Evolutionary conservation across 176 grass and related monocot species (phyloP), one percentile per base, ranked within the genome.

Genomic region (Saccharum officinarum): DNA sequence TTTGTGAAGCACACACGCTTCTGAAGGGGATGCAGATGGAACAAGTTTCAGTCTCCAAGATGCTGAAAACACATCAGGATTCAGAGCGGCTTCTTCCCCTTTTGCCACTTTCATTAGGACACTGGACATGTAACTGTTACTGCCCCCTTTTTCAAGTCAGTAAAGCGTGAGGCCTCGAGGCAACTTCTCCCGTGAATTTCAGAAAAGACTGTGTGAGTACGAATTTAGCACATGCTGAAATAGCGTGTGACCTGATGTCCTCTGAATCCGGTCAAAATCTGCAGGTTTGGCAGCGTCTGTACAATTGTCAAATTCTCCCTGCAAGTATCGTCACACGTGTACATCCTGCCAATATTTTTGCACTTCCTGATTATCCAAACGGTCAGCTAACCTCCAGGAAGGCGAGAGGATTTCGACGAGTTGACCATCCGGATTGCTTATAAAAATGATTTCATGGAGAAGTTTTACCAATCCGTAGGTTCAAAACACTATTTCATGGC

Each of bases 241-340:
- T 50, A 30, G 44, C 14, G 71, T 1, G 67, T 13, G 42, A 65
- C 57, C 64, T 42, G n/a, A 61, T 34, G 62, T 86, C 57, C 79
- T 57, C 74, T 83, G 88, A 78, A 90, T 42, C 79, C 5, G 26
- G 37, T 60, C 79, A 8, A 44, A 46, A 57, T 65, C 68, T 67
- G 25, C 20, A 72, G 15, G 25, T 82, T 73, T 78, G 73, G 78
- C 65, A 26, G 59, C 55, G n/a, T 37, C 66, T 22, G 18, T 47
- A 3, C 45, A 25, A 18, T 54, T 45, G 88, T 39, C 69, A 67
- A 86, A n/a, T 73, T 40, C 63, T 25, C 37, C 83, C 73, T 82
- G 44, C 25, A 39, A 25, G 14, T 18, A 36, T 66, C 46, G 83
- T 41, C 78, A 86, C 88, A 89, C 42, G 79, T 90, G 83, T 73